A percentile compares a stretch with the other conserved stretches of the same genome.
phyloP scores from a whole-genome alignment of 768 basidiomycete species.

The Boletus subparvulus region DNA sequence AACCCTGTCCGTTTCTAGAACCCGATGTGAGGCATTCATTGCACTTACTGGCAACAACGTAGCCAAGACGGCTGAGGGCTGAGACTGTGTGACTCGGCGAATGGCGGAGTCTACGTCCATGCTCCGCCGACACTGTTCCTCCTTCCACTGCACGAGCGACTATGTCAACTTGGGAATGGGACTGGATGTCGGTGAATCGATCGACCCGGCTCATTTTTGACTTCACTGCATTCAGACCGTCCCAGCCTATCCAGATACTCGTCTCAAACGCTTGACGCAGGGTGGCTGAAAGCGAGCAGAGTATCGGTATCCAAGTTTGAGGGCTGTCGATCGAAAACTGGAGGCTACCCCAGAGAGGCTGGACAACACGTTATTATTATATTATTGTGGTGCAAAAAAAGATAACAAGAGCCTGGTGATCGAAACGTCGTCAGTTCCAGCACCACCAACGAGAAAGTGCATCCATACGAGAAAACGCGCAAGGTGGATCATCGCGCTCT shows the following conservation, averaged over 20 bases:
- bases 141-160: no score
- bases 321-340: no score
- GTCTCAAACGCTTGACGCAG: no score
- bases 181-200: no score
- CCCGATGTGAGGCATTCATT: background rate
- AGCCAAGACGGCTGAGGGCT: background rate
- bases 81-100: background rate
- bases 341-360: no score
- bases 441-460: background rate
- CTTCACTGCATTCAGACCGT: background rate
- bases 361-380: background rate
- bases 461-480: background rate
- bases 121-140: no score
- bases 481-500: constrained; percentile 51
- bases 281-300: no score
- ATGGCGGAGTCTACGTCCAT: no score
- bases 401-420: background rate
- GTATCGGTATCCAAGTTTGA: no score
- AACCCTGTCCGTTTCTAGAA: background rate
- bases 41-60: background rate
- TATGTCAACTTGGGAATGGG: no score
- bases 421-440: constrained; percentile 1
- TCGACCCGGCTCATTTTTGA: no score
- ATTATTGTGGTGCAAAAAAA: background rate
- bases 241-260: background rate